Evolutionary conservation across 73 alveolate genomes (phyloP).

Genomic region (Blepharisma japonicum): DNA sequence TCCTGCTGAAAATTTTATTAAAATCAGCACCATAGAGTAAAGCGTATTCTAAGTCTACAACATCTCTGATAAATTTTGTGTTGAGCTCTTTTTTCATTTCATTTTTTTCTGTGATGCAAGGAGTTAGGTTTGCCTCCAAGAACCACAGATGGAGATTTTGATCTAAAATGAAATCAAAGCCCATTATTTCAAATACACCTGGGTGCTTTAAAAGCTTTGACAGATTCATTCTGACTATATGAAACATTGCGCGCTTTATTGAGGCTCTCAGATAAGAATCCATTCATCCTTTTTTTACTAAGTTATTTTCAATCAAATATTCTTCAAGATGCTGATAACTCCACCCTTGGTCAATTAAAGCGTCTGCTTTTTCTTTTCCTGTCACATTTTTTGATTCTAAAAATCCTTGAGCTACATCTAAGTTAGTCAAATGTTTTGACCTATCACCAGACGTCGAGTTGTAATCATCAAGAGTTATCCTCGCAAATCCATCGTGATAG

Average conservation of each 20-base stretch:
- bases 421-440: background rate
- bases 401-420: background rate
- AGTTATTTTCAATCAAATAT: background rate
- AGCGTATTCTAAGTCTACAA: background rate
- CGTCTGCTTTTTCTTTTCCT: background rate
- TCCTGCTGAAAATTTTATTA: background rate
- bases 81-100: slow-evolving; percentile 6
- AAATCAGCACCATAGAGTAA: background rate
- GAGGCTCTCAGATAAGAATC: background rate
- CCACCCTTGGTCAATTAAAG: background rate
- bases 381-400: background rate
- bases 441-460: background rate
- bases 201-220: slow-evolving; percentile 4
- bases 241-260: background rate
- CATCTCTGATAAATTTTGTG: background rate
- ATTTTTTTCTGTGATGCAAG: background rate
- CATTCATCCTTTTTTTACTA: background rate
- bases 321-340: slow-evolving; percentile 5
- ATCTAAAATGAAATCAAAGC: slow-evolving; percentile 13
- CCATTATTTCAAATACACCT: slow-evolving; percentile 20
- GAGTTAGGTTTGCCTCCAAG: slow-evolving; percentile 9
- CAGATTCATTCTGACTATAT: background rate
- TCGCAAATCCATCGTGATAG: slow-evolving; percentile 10
- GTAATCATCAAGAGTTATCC: background rate
- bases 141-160: slow-evolving; percentile 25